Evolutionary conservation across 129 eudicot species (phyloP), one percentile per base, ranked within the genome.

Genomic region (Helichrysum umbraculigerum): DNA sequence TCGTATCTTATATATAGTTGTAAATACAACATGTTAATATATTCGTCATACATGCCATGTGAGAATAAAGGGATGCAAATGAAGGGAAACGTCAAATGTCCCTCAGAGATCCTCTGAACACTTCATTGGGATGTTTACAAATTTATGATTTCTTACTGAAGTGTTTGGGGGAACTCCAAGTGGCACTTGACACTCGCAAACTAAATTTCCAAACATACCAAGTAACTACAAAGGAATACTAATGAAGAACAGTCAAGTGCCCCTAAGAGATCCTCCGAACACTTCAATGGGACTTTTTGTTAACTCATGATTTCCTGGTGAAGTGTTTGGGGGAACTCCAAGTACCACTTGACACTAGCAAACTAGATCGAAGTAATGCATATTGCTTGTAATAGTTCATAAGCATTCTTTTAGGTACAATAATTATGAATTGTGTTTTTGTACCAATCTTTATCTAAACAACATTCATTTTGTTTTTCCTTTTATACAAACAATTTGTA

Each of bases 321-420:
- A 78, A 78, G 77, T 70, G 77, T 78, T 71, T 78, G 77, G 76
- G 76, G 82, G 82, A 78, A 78, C 82, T 78, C 71, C 56, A 61
- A 78, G 77, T 32, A 57, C 30, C 39, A 47, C 65, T 71, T 50
- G 57, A 10, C 71, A 60, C 41, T 21, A 60, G 4, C 4, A 32
- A 32, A 32, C 34, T 0, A 32, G 34, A 25, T 25, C 28, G 28
- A 32, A 32, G 34, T 32, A 32, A 32, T 32, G 34, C 34, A 32
- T 32, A 32, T 32, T 2, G 34, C 34, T 32, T 32, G 4, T 32
- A 32, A 32, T 4, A 32, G 4, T 32, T 32, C 34, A 32, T 32
- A 32, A 32, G 34, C 41, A 6, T 35, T 35, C 39, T 35, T 6
- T 35, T 35, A 35, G 9, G 41, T 35, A 35, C 7, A 6, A 5